Conservation (phyloP, 2,329 filamentous ascomycete genomes). For the Lecanicillium sp. region DNA sequence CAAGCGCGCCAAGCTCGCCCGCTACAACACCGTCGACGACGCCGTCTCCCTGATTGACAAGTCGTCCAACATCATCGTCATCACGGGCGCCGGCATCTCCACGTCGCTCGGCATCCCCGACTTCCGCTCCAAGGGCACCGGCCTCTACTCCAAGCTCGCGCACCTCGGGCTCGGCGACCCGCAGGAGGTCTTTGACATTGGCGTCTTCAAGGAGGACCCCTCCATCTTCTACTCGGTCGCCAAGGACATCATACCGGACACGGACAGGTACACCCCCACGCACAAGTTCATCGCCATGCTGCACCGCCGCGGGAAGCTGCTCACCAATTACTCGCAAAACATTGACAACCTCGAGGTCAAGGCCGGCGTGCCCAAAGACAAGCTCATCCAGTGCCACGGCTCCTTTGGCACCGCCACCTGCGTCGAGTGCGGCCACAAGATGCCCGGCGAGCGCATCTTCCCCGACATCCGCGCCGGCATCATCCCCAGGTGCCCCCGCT, state of each 20-base stretch:
- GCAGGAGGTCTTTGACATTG: constrained; percentile 92
- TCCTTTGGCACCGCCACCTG: constrained; percentile 92
- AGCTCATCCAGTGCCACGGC: constrained; percentile 92
- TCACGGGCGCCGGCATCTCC: constrained; percentile 94
- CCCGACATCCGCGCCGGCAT: constrained; percentile 67
- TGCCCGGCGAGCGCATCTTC: constrained; percentile 72
- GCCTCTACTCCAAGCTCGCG: constrained; percentile 80
- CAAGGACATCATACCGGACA: constrained; percentile 79
- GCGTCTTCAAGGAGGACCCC: constrained; percentile 79
- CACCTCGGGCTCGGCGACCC: constrained; percentile 75
- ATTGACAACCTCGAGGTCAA: constrained; percentile 93
- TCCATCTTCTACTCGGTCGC: constrained; percentile 87
- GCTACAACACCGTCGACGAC: constrained; percentile 84
- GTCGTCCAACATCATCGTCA: constrained; percentile 79
- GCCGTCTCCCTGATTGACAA: constrained; percentile 70
- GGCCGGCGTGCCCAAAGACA: constrained; percentile 73
- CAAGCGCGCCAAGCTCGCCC: constrained; percentile 70
- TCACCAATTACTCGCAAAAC: constrained; percentile 98
- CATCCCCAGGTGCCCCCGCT: constrained; percentile 73
- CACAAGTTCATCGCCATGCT: constrained; percentile 90
- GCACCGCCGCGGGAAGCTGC: constrained; percentile 78
- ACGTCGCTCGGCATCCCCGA: constrained; percentile 96
- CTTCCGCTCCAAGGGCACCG: constrained; percentile 88
- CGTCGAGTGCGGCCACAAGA: constrained; percentile 69
- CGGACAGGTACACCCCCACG: constrained; percentile 78